Base-by-base conservation (phyloP, 176 grass and related monocot genomes). In the Eragrostis nindensis region DNA sequence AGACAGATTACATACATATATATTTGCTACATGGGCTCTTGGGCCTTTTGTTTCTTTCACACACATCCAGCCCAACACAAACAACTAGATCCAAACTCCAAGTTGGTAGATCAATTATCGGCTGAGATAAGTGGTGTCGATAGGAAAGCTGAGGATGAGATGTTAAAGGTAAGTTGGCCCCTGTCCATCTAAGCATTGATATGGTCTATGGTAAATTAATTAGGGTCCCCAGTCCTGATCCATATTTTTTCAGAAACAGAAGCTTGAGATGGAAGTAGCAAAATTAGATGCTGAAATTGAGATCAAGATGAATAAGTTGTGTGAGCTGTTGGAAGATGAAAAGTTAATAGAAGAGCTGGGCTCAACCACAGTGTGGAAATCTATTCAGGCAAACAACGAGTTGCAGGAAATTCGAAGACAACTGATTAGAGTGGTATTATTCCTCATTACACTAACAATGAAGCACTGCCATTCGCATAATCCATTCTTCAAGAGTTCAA, bases 401-500 rank as follows among this genome's bases (percentile, higher is more conserved):
- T 45, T 45, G 43, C 43, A 45, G 10, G 5, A 45, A 1, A 11
- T 11, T 45, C 43, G 43, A 45, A 45, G 10, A 8, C 3, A 45
- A 45, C 10, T 21, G 52, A 52, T 21, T n/a, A n/a, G n/a, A 12
- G 6, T 14, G 41, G 48, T 52, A 52, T 17, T 52, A 52, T 13
- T 36, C 32, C 32, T 36, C 32, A 36, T 36, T 1, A 36, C 32
- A 36, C 32, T 36, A 36, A 36, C 32, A 36, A 14, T 71, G 25
- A 62, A 19, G 9, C 30, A 73, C 82, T 72, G 67, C 38, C 67
- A 61, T 82, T 24, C 63, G 77, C 40, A 21, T 86, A 68, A 42
- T 56, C 0, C 59, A 4, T 75, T 48, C 4, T 60, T 12, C 8
- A 17, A 41, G 50, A 84, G 40, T 68, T 47, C 32, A 36, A 36